These are phyloP conservation scores for Pseudodiploospora longispora DNA, from an alignment of 2,329 filamentous ascomycete genomes.

Conservation along the genomic window DNA sequence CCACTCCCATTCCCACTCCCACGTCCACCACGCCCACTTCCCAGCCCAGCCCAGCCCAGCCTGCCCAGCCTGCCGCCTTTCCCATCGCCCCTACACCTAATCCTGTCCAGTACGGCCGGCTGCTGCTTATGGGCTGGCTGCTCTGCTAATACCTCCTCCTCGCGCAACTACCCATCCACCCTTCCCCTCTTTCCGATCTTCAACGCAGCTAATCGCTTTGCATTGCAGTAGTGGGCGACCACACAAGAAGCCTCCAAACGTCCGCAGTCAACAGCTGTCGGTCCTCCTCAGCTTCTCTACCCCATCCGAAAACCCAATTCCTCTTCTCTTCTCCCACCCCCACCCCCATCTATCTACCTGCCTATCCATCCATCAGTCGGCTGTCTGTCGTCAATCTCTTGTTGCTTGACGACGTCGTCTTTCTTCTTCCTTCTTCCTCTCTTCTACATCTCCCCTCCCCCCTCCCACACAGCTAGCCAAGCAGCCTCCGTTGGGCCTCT, in stretches of 20 bases:
- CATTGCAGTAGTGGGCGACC: slow-evolving; percentile 22
- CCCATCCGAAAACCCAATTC: slow-evolving; percentile 2
- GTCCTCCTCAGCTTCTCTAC: slow-evolving; percentile 7
- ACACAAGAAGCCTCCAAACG: slow-evolving; percentile 13
- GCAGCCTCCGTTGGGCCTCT: background rate
- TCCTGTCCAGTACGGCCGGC: too few species aligned
- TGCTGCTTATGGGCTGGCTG: background rate
- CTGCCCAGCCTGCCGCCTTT: too few species aligned
- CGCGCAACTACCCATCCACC: slow-evolving; percentile 2
- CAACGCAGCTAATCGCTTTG: slow-evolving; percentile 24
- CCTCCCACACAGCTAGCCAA: background rate
- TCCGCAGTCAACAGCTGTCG: slow-evolving; percentile 11
- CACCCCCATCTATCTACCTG: background rate
- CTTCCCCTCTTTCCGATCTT: slow-evolving; percentile 13
- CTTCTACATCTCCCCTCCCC: too few species aligned
- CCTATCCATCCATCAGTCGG: background rate
- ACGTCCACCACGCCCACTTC: too few species aligned
- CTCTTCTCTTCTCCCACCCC: slow-evolving; percentile 3
- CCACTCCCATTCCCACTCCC: too few species aligned
- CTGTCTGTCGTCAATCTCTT: background rate
- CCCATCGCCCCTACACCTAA: too few species aligned
- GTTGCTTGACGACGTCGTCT: too few species aligned
- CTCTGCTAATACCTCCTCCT: background rate
- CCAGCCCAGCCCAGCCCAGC: too few species aligned
- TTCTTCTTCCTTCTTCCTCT: too few species aligned